These are phyloP conservation scores for Phytophthora nicotianae DNA, from an alignment of 352 stramenopile species.

Conservation along the genomic window DNA sequence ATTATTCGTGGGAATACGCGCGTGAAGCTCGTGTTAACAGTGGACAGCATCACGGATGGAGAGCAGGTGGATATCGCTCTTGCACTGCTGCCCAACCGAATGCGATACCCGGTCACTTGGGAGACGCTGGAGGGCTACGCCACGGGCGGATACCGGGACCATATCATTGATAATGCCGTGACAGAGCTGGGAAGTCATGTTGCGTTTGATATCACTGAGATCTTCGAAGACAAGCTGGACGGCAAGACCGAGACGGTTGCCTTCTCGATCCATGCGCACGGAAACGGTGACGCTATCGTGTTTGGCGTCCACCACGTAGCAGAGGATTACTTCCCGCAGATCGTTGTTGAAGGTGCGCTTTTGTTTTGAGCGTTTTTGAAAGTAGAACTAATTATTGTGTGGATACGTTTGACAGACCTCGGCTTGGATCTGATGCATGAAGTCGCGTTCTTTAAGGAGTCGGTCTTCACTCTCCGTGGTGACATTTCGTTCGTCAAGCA, in stretches of 20 bases:
- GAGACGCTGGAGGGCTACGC: conserved; percentile 52
- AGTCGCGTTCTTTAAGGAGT: conserved; percentile 79
- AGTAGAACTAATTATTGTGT: conserved; percentile 4
- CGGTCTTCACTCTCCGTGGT: conserved; percentile 74
- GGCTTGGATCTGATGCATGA: conserved; percentile 85
- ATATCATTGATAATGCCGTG: conserved; percentile 58
- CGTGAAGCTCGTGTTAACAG: conserved; percentile 71
- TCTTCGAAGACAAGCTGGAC: conserved; percentile 60
- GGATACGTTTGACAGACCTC: conserved; percentile 44
- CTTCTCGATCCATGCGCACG: conserved; percentile 65
- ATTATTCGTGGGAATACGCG: conserved; percentile 69
- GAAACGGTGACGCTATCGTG: conserved; percentile 56
- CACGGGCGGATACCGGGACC: conserved; percentile 43
- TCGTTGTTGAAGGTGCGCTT: conserved; percentile 69
- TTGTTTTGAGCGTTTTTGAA: background rate
- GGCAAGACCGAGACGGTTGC: conserved; percentile 49
- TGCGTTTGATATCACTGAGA: conserved; percentile 83
- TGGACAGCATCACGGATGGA: conserved; percentile 56
- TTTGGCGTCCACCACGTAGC: conserved; percentile 65
- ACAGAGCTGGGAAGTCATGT: conserved; percentile 67
- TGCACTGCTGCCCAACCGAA: conserved; percentile 39
- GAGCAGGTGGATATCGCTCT: conserved; percentile 59
- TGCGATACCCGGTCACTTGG: conserved; percentile 74
- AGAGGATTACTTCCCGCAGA: conserved; percentile 77
- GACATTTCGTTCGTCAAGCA: conserved; percentile 86